These are phyloP conservation scores for Sodiomyces alkalinus DNA, from an alignment of 2,329 filamentous ascomycete genomes.

Conservation along the genomic window DNA sequence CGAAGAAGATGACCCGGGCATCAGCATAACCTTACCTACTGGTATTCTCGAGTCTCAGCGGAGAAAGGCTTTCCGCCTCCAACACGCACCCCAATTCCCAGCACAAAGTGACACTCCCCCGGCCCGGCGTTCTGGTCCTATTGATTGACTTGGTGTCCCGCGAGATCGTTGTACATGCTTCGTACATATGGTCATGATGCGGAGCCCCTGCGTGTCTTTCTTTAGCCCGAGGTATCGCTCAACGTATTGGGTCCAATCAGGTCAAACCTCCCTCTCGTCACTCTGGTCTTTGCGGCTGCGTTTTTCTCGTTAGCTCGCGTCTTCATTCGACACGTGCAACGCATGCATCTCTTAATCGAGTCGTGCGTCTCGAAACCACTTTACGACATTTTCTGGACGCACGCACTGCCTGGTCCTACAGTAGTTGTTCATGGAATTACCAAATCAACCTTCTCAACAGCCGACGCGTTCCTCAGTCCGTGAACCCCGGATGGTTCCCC, in stretches of 20 bases:
- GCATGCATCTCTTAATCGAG: not conserved
- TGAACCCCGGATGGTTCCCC: not conserved
- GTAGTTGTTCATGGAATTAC: too few relatives aligned
- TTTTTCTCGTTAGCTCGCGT: not conserved
- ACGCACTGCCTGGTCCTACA: not conserved
- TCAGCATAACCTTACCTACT: too few relatives aligned
- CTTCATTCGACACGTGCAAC: not conserved
- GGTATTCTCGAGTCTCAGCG: too few relatives aligned
- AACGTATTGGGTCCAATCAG: constrained; percentile 7
- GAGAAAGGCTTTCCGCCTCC: too few relatives aligned
- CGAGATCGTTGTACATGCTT: constrained; percentile 1
- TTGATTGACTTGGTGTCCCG: not conserved
- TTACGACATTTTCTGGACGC: not conserved
- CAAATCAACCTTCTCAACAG: not conserved
- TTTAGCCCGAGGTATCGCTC: not conserved
- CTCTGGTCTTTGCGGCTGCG: not conserved
- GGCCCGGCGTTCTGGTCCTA: too few relatives aligned
- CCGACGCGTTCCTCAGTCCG: not conserved
- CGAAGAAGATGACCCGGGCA: too few relatives aligned
- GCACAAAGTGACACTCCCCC: too few relatives aligned
- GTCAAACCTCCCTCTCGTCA: not conserved
- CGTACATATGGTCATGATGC: not conserved
- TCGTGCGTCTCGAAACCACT: not conserved
- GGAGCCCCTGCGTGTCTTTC: not conserved
- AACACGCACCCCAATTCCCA: not conserved